These are phyloP conservation scores for Mycena indigotica DNA, from an alignment of 768 basidiomycete genomes.

Conservation along the genomic window DNA sequence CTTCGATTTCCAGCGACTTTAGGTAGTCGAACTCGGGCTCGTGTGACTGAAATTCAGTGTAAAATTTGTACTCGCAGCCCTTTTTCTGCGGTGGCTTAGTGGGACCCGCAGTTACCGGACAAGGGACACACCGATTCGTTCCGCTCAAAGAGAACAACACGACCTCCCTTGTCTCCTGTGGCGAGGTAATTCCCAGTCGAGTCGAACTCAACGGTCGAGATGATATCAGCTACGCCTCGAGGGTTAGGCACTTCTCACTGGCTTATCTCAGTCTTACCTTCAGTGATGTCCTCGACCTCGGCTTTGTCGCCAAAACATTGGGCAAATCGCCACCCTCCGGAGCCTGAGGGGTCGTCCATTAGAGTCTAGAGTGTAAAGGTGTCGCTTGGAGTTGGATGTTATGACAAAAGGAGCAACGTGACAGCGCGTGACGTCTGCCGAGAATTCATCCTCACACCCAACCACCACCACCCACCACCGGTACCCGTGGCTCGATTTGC, in stretches of 20 bases:
- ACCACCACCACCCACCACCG: too few species aligned
- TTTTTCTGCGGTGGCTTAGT: slow-evolving; percentile 73
- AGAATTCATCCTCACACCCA: slow-evolving; percentile 26
- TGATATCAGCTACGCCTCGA: slow-evolving; percentile 86
- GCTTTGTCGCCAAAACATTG: slow-evolving; percentile 99
- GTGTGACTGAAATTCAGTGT: slow-evolving; percentile 99
- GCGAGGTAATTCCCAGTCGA: slow-evolving; percentile 99
- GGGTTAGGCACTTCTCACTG: slow-evolving; percentile 5
- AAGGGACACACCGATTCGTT: slow-evolving; percentile 83
- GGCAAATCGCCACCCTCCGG: slow-evolving; percentile 96
- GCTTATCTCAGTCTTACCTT: slow-evolving; percentile 81
- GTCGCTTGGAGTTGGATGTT: slow-evolving; percentile 23
- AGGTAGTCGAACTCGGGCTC: slow-evolving; percentile 99
- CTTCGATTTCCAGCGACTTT: slow-evolving; percentile 99
- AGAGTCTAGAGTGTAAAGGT: slow-evolving; percentile 31
- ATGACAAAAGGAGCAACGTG: slow-evolving; percentile 27
- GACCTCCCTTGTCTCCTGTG: slow-evolving; percentile 98
- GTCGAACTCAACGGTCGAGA: slow-evolving; percentile 99
- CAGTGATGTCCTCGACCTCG: slow-evolving; percentile 98
- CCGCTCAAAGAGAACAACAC: slow-evolving; percentile 97
- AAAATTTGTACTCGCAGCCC: slow-evolving; percentile 99
- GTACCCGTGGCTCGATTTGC: too few species aligned
- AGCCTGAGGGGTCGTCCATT: slow-evolving; percentile 87
- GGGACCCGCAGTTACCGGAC: slow-evolving; percentile 24
- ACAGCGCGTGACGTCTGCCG: slow-evolving; percentile 2